Evolutionary conservation across 1,139 yeast genomes (phyloP).

Genomic region (Meyerozyma guilliermondii): DNA sequence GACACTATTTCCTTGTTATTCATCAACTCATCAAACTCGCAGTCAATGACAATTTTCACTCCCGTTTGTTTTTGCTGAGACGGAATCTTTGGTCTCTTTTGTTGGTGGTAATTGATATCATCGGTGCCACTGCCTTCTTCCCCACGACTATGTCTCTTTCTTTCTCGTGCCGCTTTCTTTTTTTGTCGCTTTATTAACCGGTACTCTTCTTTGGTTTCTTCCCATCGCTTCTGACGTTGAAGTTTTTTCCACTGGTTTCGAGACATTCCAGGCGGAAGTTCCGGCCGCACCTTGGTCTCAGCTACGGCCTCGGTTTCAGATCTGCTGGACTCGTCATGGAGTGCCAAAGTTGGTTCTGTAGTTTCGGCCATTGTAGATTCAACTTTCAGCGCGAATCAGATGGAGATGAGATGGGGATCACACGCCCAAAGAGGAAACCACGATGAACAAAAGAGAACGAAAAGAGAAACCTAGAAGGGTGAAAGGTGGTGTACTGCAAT

Average conservation of each 20-base stretch:
- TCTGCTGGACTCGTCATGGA: neutral
- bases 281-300: neutral
- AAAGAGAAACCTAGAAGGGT: too few relatives aligned
- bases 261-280: constrained; percentile 53
- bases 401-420: neutral
- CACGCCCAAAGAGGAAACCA: neutral
- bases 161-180: constrained; percentile 38
- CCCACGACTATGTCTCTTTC: constrained; percentile 21
- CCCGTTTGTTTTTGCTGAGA: constrained; percentile 41
- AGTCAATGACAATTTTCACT: constrained; percentile 65
- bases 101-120: constrained; percentile 19
- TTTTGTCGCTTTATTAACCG: constrained; percentile 48
- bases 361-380: neutral
- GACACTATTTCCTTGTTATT: constrained; percentile 72
- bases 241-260: constrained; percentile 77
- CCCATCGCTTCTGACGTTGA: constrained; percentile 57
- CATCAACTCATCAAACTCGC: constrained; percentile 90
- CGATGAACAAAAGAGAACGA: too few relatives aligned
- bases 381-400: neutral
- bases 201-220: constrained; percentile 57
- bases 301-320: neutral
- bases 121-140: constrained; percentile 12
- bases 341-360: neutral
- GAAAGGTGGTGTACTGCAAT: too few relatives aligned
- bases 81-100: constrained; percentile 30